These are phyloP conservation scores for Rhodotorula sp. DNA, from an alignment of 1,284 basidiomycete species.

Conservation along the genomic window DNA sequence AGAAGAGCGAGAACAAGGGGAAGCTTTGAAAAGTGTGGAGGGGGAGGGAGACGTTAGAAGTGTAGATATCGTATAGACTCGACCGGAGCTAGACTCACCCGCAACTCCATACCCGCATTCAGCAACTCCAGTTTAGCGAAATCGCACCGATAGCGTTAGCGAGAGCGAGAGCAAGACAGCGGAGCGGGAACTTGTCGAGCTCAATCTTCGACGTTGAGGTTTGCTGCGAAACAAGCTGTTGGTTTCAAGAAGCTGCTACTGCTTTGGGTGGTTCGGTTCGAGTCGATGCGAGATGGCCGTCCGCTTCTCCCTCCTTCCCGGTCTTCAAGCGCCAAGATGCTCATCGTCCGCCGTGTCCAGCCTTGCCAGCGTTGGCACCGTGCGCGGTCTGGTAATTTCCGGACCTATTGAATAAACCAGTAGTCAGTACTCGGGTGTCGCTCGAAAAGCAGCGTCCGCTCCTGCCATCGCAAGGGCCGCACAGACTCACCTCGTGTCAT, in stretches of 20 bases:
- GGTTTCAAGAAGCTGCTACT: neutral
- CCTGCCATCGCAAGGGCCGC: too few species aligned
- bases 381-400: constrained; percentile 21
- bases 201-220: too few species aligned
- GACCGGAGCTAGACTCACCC: too few species aligned
- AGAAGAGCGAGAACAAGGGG: constrained; percentile 9
- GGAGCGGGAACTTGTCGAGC: neutral
- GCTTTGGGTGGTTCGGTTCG: neutral
- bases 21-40: too few species aligned
- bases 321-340: neutral
- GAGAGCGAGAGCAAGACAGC: too few species aligned
- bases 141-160: too few species aligned
- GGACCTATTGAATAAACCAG: neutral
- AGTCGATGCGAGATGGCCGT: neutral
- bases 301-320: neutral
- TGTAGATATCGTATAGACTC: too few species aligned
- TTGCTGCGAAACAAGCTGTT: neutral
- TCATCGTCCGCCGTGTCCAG: constrained; percentile 24
- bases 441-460: too few species aligned
- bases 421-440: neutral
- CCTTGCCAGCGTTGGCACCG: constrained; percentile 3
- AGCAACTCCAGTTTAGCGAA: too few species aligned
- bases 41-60: too few species aligned
- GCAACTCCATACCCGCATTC: too few species aligned
- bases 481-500: constrained; percentile 21